Evolutionary conservation across 768 basidiomycete genomes (phyloP).

Genomic region (Termitomyces sp.): DNA sequence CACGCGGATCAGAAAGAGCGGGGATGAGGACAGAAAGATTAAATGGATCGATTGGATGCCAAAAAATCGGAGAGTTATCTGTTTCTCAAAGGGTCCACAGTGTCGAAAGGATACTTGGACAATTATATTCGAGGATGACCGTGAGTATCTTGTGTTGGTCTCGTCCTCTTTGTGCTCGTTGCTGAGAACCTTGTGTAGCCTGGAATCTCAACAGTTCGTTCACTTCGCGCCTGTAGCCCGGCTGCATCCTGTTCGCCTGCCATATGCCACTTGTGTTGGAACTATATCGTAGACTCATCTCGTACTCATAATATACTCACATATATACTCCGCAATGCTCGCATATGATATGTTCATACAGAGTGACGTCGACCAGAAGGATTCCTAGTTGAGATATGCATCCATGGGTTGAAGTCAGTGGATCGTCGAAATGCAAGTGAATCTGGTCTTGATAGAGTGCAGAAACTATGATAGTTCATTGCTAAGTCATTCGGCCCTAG

Average conservation of each 20-base stretch:
- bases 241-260: not conserved
- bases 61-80: not conserved
- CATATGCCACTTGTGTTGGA: not conserved
- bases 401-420: not conserved
- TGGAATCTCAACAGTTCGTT: not conserved
- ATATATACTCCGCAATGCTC: not conserved
- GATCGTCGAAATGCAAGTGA: not conserved
- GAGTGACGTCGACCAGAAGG: not conserved
- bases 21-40: not conserved
- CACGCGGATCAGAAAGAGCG: not conserved
- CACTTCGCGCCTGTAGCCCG: not conserved
- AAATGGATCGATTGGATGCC: conserved; percentile 8
- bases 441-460: not conserved
- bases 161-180: too few relatives aligned
- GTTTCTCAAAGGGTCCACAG: not conserved
- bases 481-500: not conserved
- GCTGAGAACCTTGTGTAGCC: not conserved
- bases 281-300: not conserved
- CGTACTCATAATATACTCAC: not conserved
- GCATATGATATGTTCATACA: not conserved
- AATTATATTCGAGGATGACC: not conserved
- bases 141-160: not conserved
- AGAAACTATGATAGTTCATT: not conserved
- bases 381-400: not conserved
- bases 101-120: not conserved